Conservation (phyloP, 2,329 filamentous ascomycete species). For the Colletotrichum sublineola region DNA sequence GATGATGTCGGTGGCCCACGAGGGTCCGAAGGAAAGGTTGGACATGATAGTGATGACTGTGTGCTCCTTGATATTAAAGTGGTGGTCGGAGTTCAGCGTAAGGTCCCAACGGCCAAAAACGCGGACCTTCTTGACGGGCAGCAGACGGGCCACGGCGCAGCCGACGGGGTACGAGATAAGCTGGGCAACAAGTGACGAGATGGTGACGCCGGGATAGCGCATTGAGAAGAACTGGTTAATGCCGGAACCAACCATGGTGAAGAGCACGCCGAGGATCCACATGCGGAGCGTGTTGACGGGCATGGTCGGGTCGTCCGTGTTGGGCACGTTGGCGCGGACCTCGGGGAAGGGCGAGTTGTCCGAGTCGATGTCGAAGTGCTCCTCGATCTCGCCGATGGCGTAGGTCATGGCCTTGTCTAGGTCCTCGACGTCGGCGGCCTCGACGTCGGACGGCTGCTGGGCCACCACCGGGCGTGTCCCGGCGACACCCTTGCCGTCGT, state of each 20-base stretch:
- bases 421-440: constrained; percentile 11
- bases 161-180: constrained; percentile 55
- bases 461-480: not conserved
- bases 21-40: constrained; percentile 59
- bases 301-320: constrained; percentile 52
- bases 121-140: constrained; percentile 51
- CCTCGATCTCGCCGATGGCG: constrained; percentile 33
- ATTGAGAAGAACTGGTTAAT: constrained; percentile 56
- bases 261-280: constrained; percentile 52
- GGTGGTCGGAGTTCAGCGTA: constrained; percentile 60
- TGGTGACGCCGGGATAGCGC: constrained; percentile 53
- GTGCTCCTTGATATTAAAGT: constrained; percentile 67
- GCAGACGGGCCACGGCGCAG: constrained; percentile 49
- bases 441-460: constrained; percentile 12
- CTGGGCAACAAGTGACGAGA: constrained; percentile 54
- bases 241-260: constrained; percentile 49
- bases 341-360: constrained; percentile 53
- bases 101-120: constrained; percentile 51
- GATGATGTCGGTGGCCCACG: constrained; percentile 59
- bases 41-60: constrained; percentile 66
- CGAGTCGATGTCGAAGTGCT: constrained; percentile 36
- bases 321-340: constrained; percentile 57
- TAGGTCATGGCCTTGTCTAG: constrained; percentile 34
- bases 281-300: constrained; percentile 54
- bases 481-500: constrained; percentile 17